Evolutionary conservation across 2,329 filamentous ascomycete species (phyloP).

Genomic region (Aspergillus tamarii): DNA sequence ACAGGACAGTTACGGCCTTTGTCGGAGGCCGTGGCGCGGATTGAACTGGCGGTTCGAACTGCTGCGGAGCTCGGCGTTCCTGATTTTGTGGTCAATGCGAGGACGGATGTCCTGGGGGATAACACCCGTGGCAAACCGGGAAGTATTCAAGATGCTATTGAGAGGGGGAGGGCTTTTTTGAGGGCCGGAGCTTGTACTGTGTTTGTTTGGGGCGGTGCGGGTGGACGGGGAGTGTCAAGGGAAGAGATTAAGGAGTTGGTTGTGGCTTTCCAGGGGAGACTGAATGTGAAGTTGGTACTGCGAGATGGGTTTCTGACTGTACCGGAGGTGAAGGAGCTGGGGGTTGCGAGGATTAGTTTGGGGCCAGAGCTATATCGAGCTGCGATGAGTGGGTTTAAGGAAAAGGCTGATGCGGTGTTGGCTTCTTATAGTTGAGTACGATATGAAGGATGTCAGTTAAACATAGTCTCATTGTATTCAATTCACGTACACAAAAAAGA

Average conservation of each 20-base stretch:
- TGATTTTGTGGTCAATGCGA: conserved; percentile 61
- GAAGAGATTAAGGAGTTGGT: conserved; percentile 54
- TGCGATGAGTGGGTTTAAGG: conserved; percentile 40
- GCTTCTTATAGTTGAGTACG: background rate
- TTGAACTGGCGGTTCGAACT: conserved; percentile 39
- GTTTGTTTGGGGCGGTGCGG: conserved; percentile 62
- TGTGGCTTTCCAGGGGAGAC: conserved; percentile 51
- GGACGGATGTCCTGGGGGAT: conserved; percentile 54
- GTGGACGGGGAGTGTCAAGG: conserved; percentile 46
- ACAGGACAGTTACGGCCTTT: conserved; percentile 42
- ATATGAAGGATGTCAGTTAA: background rate
- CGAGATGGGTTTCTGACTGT: conserved; percentile 46
- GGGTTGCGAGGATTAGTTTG: conserved; percentile 60
- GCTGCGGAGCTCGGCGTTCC: conserved; percentile 53
- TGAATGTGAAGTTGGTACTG: conserved; percentile 53
- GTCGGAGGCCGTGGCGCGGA: conserved; percentile 53
- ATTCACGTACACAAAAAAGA: too few species aligned
- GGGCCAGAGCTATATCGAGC: conserved; percentile 53
- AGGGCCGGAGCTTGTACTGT: conserved; percentile 61
- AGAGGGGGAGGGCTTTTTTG: conserved; percentile 60
- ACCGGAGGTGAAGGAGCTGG: conserved; percentile 51
- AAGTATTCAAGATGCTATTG: conserved; percentile 53
- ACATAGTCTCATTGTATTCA: background rate
- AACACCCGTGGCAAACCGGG: conserved; percentile 28
- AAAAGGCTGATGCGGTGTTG: conserved; percentile 34